Evolutionary conservation across 805 yeast species (phyloP).

Genomic region (Yamadazyma laniorum): DNA sequence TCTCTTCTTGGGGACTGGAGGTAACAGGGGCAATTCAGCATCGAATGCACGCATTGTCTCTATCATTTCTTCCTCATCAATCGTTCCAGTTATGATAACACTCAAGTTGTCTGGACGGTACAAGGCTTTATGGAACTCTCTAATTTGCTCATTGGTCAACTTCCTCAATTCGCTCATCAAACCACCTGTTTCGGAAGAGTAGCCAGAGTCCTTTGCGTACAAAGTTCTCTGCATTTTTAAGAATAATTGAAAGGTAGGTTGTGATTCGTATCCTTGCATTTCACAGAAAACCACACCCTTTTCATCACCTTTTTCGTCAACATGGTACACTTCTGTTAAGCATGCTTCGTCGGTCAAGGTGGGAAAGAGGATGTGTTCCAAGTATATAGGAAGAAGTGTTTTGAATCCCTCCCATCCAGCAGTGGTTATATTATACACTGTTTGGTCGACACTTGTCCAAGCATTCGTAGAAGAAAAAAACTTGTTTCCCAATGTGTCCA

Average conservation of each 20-base stretch:
- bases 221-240: slow-evolving; percentile 59
- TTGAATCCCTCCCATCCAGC: slow-evolving; percentile 98
- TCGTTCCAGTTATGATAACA: slow-evolving; percentile 79
- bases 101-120: slow-evolving; percentile 85
- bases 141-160: slow-evolving; percentile 70
- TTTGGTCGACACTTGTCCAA: slow-evolving; percentile 95
- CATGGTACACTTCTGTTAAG: slow-evolving; percentile 89
- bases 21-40: slow-evolving; percentile 45
- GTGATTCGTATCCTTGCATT: slow-evolving; percentile 90
- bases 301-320: slow-evolving; percentile 87
- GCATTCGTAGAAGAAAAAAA: slow-evolving; percentile 90
- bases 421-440: slow-evolving; percentile 84
- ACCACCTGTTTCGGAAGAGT: slow-evolving; percentile 94
- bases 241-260: slow-evolving; percentile 64
- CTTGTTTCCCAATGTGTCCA: slow-evolving; percentile 82
- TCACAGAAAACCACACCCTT: slow-evolving; percentile 97
- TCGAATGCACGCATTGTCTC: slow-evolving; percentile 62
- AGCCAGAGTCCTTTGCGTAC: slow-evolving; percentile 65
- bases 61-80: slow-evolving; percentile 73
- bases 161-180: slow-evolving; percentile 70
- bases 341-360: slow-evolving; percentile 89
- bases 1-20: slow-evolving; percentile 41
- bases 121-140: slow-evolving; percentile 64
- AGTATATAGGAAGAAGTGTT: slow-evolving; percentile 77
- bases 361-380: slow-evolving; percentile 84